Conservation (phyloP, 768 basidiomycete genomes). For the Hericium alpestre region DNA sequence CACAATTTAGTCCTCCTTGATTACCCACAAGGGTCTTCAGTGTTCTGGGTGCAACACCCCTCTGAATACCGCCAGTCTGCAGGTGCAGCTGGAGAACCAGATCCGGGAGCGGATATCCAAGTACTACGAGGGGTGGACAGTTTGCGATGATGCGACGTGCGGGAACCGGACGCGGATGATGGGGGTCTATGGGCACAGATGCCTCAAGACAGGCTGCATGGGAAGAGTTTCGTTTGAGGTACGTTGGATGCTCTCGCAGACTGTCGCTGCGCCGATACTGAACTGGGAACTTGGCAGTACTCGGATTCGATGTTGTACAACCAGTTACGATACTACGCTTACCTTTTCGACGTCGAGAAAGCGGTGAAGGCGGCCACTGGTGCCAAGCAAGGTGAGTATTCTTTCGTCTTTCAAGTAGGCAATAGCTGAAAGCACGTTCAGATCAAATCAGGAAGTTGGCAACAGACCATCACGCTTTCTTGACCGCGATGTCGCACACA, state of each 20-base stretch:
- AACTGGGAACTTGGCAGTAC: slow-evolving; percentile 41
- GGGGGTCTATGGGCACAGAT: slow-evolving; percentile 82
- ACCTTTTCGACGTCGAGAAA: slow-evolving; percentile 67
- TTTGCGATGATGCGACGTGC: slow-evolving; percentile 83
- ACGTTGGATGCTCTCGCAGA: slow-evolving; percentile 15
- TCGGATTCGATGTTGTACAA: slow-evolving; percentile 78
- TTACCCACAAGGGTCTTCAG: slow-evolving; percentile 51
- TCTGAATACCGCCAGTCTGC: slow-evolving; percentile 52
- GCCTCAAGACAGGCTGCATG: slow-evolving; percentile 57
- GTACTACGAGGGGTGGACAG: slow-evolving; percentile 85
- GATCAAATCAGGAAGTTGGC: slow-evolving; percentile 43
- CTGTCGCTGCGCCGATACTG: slow-evolving; percentile 1
- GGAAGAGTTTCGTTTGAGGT: slow-evolving; percentile 73
- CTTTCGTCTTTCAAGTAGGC: not conserved
- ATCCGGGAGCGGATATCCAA: slow-evolving; percentile 64
- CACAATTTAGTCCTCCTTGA: slow-evolving; percentile 45
- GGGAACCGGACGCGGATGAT: slow-evolving; percentile 82
- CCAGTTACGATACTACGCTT: slow-evolving; percentile 76
- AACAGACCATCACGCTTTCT: slow-evolving; percentile 42
- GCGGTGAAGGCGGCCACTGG: slow-evolving; percentile 43
- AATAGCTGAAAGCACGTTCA: not conserved
- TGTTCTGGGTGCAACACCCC: slow-evolving; percentile 58
- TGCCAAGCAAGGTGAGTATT: slow-evolving; percentile 29
- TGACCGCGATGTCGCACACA: slow-evolving; percentile 42
- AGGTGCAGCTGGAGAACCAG: slow-evolving; percentile 78